Evolutionary conservation across 2,329 filamentous ascomycete species (phyloP).

Genomic region (Pseudogymnoascus sp.): DNA sequence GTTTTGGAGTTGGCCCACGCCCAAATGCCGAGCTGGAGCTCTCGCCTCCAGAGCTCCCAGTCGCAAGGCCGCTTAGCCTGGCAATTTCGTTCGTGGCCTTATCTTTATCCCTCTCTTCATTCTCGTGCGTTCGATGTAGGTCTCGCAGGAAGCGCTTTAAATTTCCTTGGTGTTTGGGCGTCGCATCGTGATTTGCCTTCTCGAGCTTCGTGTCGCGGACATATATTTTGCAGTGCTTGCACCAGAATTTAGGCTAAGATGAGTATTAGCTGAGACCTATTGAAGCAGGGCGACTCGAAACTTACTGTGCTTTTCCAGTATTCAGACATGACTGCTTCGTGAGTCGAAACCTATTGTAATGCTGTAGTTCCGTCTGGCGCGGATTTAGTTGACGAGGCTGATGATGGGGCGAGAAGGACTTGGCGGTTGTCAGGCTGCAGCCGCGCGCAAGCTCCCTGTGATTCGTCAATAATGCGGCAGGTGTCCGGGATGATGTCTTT

Average conservation of each 20-base stretch:
- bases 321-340: constrained; percentile 66
- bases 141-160: constrained; percentile 87
- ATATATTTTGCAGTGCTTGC: constrained; percentile 88
- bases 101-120: constrained; percentile 72
- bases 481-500: constrained; percentile 5
- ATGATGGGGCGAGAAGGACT: not conserved
- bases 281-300: constrained; percentile 10
- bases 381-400: constrained; percentile 5
- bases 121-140: constrained; percentile 77
- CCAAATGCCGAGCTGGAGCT: constrained; percentile 21
- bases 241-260: constrained; percentile 78
- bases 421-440: constrained; percentile 3
- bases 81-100: constrained; percentile 78
- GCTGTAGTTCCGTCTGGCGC: not conserved
- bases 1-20: constrained; percentile 23
- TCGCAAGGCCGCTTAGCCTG: constrained; percentile 70
- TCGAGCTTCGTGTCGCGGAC: constrained; percentile 91
- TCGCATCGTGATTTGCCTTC: constrained; percentile 81
- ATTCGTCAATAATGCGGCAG: not conserved
- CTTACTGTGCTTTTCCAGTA: constrained; percentile 91
- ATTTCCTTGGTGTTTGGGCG: constrained; percentile 72
- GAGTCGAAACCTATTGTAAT: not conserved
- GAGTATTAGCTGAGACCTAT: constrained; percentile 15
- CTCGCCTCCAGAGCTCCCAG: constrained; percentile 30
- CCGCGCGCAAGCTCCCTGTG: constrained; percentile 6